A percentile compares a stretch with the other conserved stretches of the same genome.
Conservation (phyloP, 2,329 filamentous ascomycete genomes). For the Graphilbum sp. region DNA sequence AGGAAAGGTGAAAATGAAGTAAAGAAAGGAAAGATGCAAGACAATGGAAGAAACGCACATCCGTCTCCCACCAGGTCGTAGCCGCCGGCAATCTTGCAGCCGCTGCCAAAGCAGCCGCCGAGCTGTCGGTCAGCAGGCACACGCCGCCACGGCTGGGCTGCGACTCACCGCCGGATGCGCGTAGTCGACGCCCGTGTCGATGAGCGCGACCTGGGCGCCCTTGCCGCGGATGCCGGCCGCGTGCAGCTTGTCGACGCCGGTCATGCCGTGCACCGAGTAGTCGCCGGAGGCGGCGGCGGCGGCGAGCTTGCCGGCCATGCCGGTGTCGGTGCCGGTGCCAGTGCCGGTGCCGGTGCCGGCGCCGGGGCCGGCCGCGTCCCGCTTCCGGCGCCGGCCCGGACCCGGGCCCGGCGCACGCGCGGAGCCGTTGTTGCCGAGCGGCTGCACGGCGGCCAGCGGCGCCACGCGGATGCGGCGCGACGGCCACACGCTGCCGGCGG, state of each 20-base stretch:
- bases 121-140: constrained; percentile 12
- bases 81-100: constrained; percentile 11
- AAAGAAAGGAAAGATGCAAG: no score
- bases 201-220: constrained; percentile 7
- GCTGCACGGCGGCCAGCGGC: constrained; percentile 5
- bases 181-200: constrained; percentile 8
- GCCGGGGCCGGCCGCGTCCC: no score
- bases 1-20: no score
- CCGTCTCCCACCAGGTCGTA: constrained; percentile 13
- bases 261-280: constrained; percentile 7
- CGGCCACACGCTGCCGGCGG: constrained; percentile 10
- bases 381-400: no score
- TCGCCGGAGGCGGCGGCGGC: no score
- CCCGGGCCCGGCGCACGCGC: no score
- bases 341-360: no score
- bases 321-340: constrained; percentile 1
- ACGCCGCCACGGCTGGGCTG: no score
- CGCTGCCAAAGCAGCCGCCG: constrained; percentile 11
- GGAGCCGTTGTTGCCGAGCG: no score
- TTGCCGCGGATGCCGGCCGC: constrained; percentile 8
- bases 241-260: constrained; percentile 9
- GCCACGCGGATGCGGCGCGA: constrained; percentile 10
- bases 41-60: no score
- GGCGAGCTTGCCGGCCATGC: no score
- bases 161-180: constrained; percentile 7